Percentiles rank a stretch among this genome's conserved stretches.
These are phyloP conservation scores for Eucalyptus marginata DNA, from an alignment of 345 rosid genomes.

Conservation along the genomic window DNA sequence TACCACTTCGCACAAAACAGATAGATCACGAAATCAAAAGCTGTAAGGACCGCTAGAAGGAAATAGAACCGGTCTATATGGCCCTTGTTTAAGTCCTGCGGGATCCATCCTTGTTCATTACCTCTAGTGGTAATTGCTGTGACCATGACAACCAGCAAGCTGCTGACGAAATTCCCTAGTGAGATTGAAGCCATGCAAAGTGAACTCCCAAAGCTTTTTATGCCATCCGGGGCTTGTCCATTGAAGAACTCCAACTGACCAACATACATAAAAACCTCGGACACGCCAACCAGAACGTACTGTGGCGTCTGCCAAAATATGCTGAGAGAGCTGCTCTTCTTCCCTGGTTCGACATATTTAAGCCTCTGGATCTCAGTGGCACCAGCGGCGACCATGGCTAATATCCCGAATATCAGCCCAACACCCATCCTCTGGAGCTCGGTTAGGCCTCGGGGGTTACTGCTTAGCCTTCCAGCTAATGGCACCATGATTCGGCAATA, in stretches of 20 bases:
- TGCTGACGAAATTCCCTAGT: constrained; percentile 80
- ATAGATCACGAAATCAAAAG: constrained; percentile 54
- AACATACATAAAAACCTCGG: constrained; percentile 90
- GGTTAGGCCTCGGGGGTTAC: constrained; percentile 42
- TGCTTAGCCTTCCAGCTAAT: constrained; percentile 24
- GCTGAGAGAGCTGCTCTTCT: constrained; percentile 44
- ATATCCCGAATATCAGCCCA: constrained; percentile 64
- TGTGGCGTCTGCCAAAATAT: constrained; percentile 92
- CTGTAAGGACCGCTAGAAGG: constrained; percentile 45
- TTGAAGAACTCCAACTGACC: constrained; percentile 91
- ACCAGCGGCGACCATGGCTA: constrained; percentile 82
- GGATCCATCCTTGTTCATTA: constrained; percentile 63
- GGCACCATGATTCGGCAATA: constrained; percentile 66
- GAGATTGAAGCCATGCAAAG: constrained; percentile 96
- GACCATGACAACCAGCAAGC: constrained; percentile 58
- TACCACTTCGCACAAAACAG: constrained; percentile 69
- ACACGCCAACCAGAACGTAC: constrained; percentile 66
- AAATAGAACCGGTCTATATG: constrained; percentile 79
- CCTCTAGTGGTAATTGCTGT: constrained; percentile 53
- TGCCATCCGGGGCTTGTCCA: constrained; percentile 84
- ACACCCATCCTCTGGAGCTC: constrained; percentile 89
- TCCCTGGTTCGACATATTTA: constrained; percentile 17
- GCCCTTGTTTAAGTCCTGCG: constrained; percentile 50
- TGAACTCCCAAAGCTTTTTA: constrained; percentile 88
- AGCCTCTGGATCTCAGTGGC: constrained; percentile 57